Evolutionary conservation across 1,284 basidiomycete genomes (phyloP).

Genomic region (Heterobasidion occidentale): DNA sequence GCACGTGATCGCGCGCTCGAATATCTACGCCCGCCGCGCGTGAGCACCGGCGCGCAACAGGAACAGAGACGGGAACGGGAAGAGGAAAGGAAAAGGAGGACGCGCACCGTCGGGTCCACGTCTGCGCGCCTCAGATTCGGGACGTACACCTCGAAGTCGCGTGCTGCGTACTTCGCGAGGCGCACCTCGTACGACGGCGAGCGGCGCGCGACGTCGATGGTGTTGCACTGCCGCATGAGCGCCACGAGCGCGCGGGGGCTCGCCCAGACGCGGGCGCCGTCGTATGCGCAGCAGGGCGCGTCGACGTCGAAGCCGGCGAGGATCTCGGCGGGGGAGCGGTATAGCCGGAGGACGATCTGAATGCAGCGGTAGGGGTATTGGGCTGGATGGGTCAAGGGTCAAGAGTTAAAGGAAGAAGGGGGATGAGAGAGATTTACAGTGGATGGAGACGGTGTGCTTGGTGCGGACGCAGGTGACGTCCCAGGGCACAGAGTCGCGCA

Average conservation of each 20-base stretch:
- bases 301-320: slow-evolving; percentile 59
- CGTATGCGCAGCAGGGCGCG: slow-evolving; percentile 47
- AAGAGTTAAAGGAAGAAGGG: slow-evolving; percentile 21
- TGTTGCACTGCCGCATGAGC: slow-evolving; percentile 55
- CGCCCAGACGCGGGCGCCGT: slow-evolving; percentile 47
- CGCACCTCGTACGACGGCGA: slow-evolving; percentile 60
- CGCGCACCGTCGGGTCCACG: slow-evolving; percentile 44
- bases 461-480: slow-evolving; percentile 56
- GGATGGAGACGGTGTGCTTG: slow-evolving; percentile 55
- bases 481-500: slow-evolving; percentile 55
- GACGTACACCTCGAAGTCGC: slow-evolving; percentile 48
- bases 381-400: slow-evolving; percentile 24
- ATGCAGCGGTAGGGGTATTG: slow-evolving; percentile 55
- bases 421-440: slow-evolving; percentile 21
- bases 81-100: neutral
- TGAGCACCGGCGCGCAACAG: neutral
- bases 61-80: neutral
- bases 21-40: slow-evolving; percentile 34
- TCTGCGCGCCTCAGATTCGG: slow-evolving; percentile 39
- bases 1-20: slow-evolving; percentile 44
- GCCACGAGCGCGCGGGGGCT: slow-evolving; percentile 47
- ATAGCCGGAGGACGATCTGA: slow-evolving; percentile 26
- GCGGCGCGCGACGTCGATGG: slow-evolving; percentile 46
- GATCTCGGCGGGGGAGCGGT: slow-evolving; percentile 43
- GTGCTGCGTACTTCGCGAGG: slow-evolving; percentile 43